These are phyloP conservation scores for Amesomyces nigricolor DNA, from an alignment of 2,329 filamentous ascomycete species.

Conservation along the genomic window DNA sequence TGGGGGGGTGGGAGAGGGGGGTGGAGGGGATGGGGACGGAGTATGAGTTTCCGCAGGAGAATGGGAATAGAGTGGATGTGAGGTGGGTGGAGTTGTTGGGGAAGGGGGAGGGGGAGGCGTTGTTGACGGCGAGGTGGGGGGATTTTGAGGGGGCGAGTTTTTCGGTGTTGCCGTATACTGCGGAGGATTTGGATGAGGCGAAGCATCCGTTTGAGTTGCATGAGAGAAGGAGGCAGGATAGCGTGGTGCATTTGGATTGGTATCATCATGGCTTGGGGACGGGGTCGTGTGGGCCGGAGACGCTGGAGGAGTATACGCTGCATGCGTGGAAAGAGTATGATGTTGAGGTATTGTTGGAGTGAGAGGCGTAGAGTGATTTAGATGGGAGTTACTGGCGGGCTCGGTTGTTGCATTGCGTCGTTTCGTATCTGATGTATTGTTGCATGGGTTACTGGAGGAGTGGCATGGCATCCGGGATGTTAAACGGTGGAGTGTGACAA, in stretches of 20 bases:
- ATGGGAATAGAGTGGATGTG: conserved; percentile 58
- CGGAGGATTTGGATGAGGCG: conserved; percentile 47
- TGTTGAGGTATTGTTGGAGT: conserved; percentile 37
- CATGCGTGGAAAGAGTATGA: conserved; percentile 38
- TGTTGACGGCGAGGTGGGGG: conserved; percentile 43
- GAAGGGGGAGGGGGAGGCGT: neutral
- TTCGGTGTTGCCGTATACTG: conserved; percentile 50
- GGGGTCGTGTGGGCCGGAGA: conserved; percentile 56
- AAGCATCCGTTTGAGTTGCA: conserved; percentile 57
- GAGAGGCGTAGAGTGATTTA: neutral
- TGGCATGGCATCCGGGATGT: too few species aligned
- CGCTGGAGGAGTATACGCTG: conserved; percentile 44
- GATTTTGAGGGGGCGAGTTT: conserved; percentile 49
- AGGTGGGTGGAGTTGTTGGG: conserved; percentile 50
- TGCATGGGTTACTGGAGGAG: too few species aligned
- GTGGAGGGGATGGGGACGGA: conserved; percentile 51
- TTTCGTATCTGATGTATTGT: too few species aligned
- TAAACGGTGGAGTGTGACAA: too few species aligned
- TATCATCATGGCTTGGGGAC: conserved; percentile 58
- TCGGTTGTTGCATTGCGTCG: too few species aligned
- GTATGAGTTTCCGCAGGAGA: conserved; percentile 66
- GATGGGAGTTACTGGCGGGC: too few species aligned
- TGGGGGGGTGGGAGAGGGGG: conserved; percentile 46
- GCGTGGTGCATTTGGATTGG: conserved; percentile 54
- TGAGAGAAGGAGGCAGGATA: conserved; percentile 43